Evolutionary conservation across 2,329 filamentous ascomycete species (phyloP).

Genomic region (Colletotrichum lini): DNA sequence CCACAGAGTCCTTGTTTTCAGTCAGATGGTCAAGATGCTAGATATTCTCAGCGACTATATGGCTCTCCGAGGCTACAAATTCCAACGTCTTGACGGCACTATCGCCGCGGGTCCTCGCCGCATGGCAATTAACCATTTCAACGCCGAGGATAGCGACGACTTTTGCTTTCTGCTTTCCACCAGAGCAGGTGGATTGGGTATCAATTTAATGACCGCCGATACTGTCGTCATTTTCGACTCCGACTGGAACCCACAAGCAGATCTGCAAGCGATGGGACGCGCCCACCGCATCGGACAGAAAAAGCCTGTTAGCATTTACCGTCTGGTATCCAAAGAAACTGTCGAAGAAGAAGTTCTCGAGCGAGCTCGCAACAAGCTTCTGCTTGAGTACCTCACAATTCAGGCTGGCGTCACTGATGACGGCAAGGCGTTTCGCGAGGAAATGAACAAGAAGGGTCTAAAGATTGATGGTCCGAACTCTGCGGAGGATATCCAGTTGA

Average conservation of each 20-base stretch:
- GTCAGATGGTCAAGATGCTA: slow-evolving; percentile 99
- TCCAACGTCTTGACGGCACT: slow-evolving; percentile 94
- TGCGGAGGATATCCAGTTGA: slow-evolving; percentile 94
- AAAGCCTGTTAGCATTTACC: slow-evolving; percentile 95
- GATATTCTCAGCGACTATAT: slow-evolving; percentile 97
- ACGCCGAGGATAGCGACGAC: slow-evolving; percentile 94
- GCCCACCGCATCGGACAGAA: slow-evolving; percentile 98
- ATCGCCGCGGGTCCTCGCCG: slow-evolving; percentile 90
- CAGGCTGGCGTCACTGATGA: slow-evolving; percentile 97
- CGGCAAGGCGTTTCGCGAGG: slow-evolving; percentile 81
- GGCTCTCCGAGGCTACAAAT: slow-evolving; percentile 92
- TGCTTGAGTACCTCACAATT: slow-evolving; percentile 97
- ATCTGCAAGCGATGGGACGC: slow-evolving; percentile 97
- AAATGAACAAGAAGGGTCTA: slow-evolving; percentile 83
- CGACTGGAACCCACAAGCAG: slow-evolving; percentile 98
- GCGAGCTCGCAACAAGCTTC: slow-evolving; percentile 95
- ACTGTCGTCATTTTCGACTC: slow-evolving; percentile 99
- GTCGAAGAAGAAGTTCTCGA: slow-evolving; percentile 98
- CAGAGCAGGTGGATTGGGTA: slow-evolving; percentile 95
- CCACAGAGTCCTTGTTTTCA: slow-evolving; percentile 97
- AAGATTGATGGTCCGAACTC: slow-evolving; percentile 87
- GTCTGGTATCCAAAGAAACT: slow-evolving; percentile 96
- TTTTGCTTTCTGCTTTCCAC: slow-evolving; percentile 98
- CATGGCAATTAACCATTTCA: slow-evolving; percentile 98
- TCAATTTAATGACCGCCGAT: slow-evolving; percentile 98